These are phyloP conservation scores for Aspergillus tamarii DNA, from an alignment of 2,329 filamentous ascomycete genomes.

Conservation along the genomic window DNA sequence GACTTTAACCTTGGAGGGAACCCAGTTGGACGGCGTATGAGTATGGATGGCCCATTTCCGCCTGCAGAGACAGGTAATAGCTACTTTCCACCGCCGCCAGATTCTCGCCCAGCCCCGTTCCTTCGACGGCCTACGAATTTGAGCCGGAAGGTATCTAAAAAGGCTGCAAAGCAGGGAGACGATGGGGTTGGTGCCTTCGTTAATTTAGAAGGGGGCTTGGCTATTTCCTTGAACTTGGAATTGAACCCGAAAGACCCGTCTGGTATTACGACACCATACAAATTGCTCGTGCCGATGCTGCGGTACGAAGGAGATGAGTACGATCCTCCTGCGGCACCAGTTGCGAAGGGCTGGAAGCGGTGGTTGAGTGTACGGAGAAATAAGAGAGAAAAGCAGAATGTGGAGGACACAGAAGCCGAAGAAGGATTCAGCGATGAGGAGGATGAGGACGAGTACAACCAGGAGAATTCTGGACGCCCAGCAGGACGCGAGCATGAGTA, in stretches of 20 bases:
- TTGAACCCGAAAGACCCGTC: slow-evolving; percentile 82
- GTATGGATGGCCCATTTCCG: slow-evolving; percentile 37
- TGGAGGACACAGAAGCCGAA: slow-evolving; percentile 27
- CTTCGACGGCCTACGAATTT: slow-evolving; percentile 72
- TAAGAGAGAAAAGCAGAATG: slow-evolving; percentile 24
- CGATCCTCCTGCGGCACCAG: slow-evolving; percentile 39
- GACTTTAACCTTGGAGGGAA: slow-evolving; percentile 37
- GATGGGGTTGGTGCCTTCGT: slow-evolving; percentile 61
- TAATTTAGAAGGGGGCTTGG: slow-evolving; percentile 79
- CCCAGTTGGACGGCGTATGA: slow-evolving; percentile 34
- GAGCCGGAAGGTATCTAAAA: slow-evolving; percentile 63
- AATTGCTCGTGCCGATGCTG: slow-evolving; percentile 80
- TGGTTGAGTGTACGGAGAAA: slow-evolving; percentile 38
- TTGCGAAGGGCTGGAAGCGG: slow-evolving; percentile 45
- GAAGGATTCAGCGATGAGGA: slow-evolving; percentile 19
- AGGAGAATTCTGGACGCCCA: slow-evolving; percentile 9
- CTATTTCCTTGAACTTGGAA: slow-evolving; percentile 88
- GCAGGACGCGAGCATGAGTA: slow-evolving; percentile 9
- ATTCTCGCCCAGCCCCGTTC: slow-evolving; percentile 53
- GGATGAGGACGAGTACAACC: slow-evolving; percentile 23
- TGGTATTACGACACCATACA: slow-evolving; percentile 85
- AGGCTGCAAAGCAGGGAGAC: slow-evolving; percentile 56
- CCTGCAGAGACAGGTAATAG: slow-evolving; percentile 35
- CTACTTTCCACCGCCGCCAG: slow-evolving; percentile 33
- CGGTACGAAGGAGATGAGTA: slow-evolving; percentile 51